Percentiles rank a stretch among this genome's conserved stretches.
Conservation (phyloP, 1,284 basidiomycete species). For the Papiliotrema nemorosa region DNA sequence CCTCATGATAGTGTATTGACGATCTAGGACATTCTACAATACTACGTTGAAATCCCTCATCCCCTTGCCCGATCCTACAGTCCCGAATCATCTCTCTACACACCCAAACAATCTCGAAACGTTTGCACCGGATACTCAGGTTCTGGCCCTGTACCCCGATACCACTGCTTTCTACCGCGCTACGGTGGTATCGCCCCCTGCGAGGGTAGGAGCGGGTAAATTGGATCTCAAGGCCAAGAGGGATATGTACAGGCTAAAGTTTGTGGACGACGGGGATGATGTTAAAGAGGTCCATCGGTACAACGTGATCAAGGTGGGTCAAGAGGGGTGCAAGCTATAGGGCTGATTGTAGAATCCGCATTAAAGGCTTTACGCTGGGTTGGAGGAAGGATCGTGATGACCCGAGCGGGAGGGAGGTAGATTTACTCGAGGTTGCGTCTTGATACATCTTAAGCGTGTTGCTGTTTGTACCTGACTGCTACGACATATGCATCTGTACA, state of each 20-base stretch:
- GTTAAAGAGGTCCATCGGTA: constrained; percentile 37
- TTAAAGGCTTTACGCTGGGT: too few relatives aligned
- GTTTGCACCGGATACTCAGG: constrained; percentile 43
- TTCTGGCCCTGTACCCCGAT: constrained; percentile 54
- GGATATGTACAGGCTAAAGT: constrained; percentile 38
- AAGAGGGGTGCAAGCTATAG: too few relatives aligned
- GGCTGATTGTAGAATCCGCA: too few relatives aligned
- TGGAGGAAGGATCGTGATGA: too few relatives aligned
- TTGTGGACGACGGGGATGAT: constrained; percentile 46
- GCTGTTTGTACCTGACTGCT: too few relatives aligned
- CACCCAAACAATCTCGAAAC: constrained; percentile 48
- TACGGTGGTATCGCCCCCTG: constrained; percentile 41
- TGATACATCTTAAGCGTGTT: too few relatives aligned
- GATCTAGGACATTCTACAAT: constrained; percentile 30
- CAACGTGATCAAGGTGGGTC: constrained; percentile 43
- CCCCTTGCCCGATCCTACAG: constrained; percentile 49
- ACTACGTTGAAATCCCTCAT: constrained; percentile 52
- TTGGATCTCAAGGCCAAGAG: constrained; percentile 27
- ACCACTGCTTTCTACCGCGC: constrained; percentile 54
- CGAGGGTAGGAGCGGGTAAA: constrained; percentile 15
- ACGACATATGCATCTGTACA: too few relatives aligned
- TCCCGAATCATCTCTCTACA: constrained; percentile 34
- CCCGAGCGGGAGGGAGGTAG: too few relatives aligned
- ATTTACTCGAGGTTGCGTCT: too few relatives aligned
- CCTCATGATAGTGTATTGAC: neutral